Conservation (phyloP, 192 early-diverging fungal species). For the Phycomyces blakesleeanus region DNA sequence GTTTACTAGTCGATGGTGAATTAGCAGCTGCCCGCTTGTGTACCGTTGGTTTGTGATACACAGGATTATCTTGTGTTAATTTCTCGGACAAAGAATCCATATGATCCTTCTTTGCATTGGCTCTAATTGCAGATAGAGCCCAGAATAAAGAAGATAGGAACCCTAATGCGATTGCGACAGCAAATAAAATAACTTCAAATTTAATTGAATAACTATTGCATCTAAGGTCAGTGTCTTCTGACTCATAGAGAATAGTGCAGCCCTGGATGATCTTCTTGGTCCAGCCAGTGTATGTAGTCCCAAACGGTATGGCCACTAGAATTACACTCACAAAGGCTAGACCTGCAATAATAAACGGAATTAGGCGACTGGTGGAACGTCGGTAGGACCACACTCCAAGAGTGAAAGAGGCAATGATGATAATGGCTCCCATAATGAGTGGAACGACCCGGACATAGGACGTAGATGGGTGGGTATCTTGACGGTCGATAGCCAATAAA, state of each 20-base stretch:
- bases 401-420: neutral
- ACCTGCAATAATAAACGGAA: neutral
- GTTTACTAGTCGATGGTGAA: neutral
- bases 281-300: constrained; percentile 4
- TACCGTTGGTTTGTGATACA: neutral
- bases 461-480: neutral
- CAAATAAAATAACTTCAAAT: constrained; percentile 4
- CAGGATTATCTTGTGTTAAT: neutral
- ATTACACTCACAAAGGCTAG: neutral
- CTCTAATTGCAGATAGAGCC: neutral
- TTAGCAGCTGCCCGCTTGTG: neutral
- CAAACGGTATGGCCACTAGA: constrained; percentile 2
- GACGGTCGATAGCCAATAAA: neutral
- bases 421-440: neutral
- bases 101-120: neutral
- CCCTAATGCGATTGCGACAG: neutral
- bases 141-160: neutral
- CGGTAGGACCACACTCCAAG: neutral
- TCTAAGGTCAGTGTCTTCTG: neutral
- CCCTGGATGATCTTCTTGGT: neutral
- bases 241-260: neutral
- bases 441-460: constrained; percentile 13
- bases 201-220: neutral
- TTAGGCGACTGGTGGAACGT: neutral
- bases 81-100: too few species aligned